phyloP scores from a whole-genome alignment of 768 basidiomycete species.

The Cantharellus anzutake region DNA sequence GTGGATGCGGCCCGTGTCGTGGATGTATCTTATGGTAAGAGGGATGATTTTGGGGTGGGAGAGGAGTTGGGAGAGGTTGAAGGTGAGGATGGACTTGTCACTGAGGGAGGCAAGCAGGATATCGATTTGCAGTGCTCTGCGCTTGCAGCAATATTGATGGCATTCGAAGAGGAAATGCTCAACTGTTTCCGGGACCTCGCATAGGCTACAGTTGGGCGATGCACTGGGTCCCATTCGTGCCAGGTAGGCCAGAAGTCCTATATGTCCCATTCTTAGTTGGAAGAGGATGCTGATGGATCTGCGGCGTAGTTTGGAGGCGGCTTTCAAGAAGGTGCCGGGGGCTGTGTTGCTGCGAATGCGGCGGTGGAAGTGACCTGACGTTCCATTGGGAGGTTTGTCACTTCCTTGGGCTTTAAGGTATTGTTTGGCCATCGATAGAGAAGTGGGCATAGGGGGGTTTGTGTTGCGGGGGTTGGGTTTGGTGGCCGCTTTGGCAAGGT shows the following conservation, averaged over 20 bases:
- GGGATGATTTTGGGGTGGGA: too few species aligned
- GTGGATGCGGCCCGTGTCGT: too few species aligned
- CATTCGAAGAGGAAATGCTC: conserved; percentile 8
- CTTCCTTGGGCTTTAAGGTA: background rate
- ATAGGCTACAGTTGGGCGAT: conserved; percentile 1
- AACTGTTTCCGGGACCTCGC: conserved; percentile 6
- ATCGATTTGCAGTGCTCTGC: background rate
- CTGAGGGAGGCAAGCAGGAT: background rate
- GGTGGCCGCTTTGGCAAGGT: background rate
- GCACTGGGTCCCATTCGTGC: background rate
- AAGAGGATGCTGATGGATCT: conserved; percentile 8
- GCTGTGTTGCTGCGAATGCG: background rate
- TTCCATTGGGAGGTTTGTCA: background rate
- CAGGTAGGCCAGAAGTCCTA: conserved; percentile 6
- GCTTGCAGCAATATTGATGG: background rate
- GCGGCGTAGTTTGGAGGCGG: too few species aligned
- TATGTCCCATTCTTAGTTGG: conserved; percentile 9
- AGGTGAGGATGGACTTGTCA: too few species aligned
- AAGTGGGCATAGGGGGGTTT: background rate
- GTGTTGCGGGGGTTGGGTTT: background rate
- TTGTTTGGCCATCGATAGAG: background rate
- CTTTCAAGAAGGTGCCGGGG: background rate
- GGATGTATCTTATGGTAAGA: too few species aligned
- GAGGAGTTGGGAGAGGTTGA: too few species aligned
- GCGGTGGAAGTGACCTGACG: background rate